A percentile compares a stretch with the other conserved stretches of the same genome.
Conservation (phyloP, 805 yeast genomes). For the Yamadazyma scolyti region DNA sequence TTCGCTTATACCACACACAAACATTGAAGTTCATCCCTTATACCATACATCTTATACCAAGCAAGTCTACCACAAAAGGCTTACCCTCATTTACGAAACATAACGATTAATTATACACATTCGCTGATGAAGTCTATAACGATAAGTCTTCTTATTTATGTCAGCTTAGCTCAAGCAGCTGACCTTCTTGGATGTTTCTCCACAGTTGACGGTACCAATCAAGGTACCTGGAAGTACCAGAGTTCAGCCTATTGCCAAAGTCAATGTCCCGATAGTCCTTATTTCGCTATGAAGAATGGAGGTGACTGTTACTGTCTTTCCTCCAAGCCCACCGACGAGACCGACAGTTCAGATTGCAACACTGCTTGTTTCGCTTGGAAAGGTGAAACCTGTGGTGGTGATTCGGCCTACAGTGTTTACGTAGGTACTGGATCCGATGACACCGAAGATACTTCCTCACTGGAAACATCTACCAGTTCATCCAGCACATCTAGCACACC, state of each 20-base stretch:
- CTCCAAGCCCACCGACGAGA: constrained; percentile 20
- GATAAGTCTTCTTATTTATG: too few species aligned
- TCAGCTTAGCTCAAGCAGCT: constrained; percentile 3
- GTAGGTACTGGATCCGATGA: constrained; percentile 18
- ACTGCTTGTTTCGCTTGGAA: constrained; percentile 34
- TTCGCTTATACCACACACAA: too few species aligned
- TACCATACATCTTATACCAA: too few species aligned
- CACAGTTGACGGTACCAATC: constrained; percentile 21
- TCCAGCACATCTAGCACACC: constrained; percentile 6
- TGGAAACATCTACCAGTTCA: constrained; percentile 2
- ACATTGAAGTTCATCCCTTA: too few species aligned
- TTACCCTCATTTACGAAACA: too few species aligned
- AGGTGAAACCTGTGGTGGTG: constrained; percentile 35
- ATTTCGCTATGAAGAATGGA: constrained; percentile 36
- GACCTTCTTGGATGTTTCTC: constrained; percentile 25
- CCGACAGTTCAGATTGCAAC: constrained; percentile 19
- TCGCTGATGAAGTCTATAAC: too few species aligned
- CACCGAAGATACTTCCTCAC: constrained; percentile 1
- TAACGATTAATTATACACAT: too few species aligned
- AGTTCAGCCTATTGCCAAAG: constrained; percentile 25
- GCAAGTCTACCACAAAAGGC: too few species aligned
- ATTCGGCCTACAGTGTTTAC: constrained; percentile 26
- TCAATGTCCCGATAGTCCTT: constrained; percentile 30
- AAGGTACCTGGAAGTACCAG: constrained; percentile 25
- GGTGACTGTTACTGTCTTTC: constrained; percentile 36